These are phyloP conservation scores for Metarhizium humberi DNA, from an alignment of 2,329 filamentous ascomycete species.

Conservation along the genomic window DNA sequence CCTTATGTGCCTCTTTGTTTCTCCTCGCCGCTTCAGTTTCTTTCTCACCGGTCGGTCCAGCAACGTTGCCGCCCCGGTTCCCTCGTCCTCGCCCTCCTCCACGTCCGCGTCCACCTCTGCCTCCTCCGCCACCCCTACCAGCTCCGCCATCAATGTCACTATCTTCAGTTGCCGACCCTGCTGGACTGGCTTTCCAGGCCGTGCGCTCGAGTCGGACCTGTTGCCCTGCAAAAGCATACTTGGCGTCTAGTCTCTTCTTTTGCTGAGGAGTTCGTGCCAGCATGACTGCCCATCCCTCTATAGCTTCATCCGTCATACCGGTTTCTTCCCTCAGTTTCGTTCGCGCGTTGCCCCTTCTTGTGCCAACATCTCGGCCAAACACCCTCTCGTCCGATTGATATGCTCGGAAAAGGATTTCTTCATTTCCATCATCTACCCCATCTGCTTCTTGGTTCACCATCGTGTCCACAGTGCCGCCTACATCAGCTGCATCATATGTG, in stretches of 20 bases:
- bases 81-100: slow-evolving; percentile 32
- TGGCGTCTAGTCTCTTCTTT: slow-evolving; percentile 60
- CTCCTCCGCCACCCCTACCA: slow-evolving; percentile 18
- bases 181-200: slow-evolving; percentile 49
- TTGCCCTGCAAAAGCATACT: slow-evolving; percentile 56
- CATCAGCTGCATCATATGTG: slow-evolving; percentile 87
- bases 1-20: slow-evolving; percentile 75
- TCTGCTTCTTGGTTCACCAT: slow-evolving; percentile 48
- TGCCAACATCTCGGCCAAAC: slow-evolving; percentile 64
- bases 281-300: slow-evolving; percentile 94
- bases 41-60: slow-evolving; percentile 57
- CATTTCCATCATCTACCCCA: slow-evolving; percentile 42
- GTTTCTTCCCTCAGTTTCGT: slow-evolving; percentile 62
- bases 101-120: slow-evolving; percentile 23
- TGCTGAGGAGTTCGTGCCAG: slow-evolving; percentile 61
- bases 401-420: slow-evolving; percentile 63
- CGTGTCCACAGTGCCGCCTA: slow-evolving; percentile 77
- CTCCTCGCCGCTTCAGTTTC: slow-evolving; percentile 62
- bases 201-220: slow-evolving; percentile 59
- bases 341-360: slow-evolving; percentile 55
- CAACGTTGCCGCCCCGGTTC: slow-evolving; percentile 49
- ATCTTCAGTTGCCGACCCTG: slow-evolving; percentile 47
- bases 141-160: slow-evolving; percentile 39
- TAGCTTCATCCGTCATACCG: slow-evolving; percentile 83
- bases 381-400: slow-evolving; percentile 55